phyloP scores from a whole-genome alignment of 495 filamentous ascomycete genomes.

The Cercophora sp. region DNA sequence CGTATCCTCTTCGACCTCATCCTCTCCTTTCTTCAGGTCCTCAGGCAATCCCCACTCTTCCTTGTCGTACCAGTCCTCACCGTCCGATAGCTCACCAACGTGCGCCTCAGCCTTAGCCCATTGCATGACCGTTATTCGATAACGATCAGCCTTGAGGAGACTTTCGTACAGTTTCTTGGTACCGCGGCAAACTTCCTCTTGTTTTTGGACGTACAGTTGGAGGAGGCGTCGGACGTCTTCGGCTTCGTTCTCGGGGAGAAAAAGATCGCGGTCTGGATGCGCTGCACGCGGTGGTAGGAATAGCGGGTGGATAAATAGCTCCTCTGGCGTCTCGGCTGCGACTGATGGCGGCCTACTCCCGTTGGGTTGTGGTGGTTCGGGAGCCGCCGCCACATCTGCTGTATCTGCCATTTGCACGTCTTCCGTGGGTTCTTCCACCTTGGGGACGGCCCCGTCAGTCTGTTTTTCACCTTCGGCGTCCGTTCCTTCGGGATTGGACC shows the following conservation, averaged over 20 bases:
- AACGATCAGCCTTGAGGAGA: conserved; percentile 70
- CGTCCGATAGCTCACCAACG: conserved; percentile 77
- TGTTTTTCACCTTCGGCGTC: not conserved
- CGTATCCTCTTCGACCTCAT: conserved; percentile 83
- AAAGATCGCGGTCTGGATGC: conserved; percentile 72
- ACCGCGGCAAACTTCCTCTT: conserved; percentile 88
- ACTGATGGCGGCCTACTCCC: not conserved
- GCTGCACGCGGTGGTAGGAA: conserved; percentile 70
- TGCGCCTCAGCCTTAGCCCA: conserved; percentile 90
- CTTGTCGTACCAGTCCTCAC: conserved; percentile 93
- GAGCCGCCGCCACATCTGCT: conserved; percentile 1
- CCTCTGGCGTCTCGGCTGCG: conserved; percentile 32
- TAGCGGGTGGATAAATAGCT: conserved; percentile 70
- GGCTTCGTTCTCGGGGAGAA: conserved; percentile 76
- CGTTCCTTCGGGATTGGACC: not conserved
- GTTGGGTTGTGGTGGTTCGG: not conserved
- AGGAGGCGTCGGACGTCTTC: conserved; percentile 83
- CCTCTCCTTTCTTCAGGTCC: conserved; percentile 83
- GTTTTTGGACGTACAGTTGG: conserved; percentile 85
- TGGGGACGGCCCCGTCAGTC: not conserved
- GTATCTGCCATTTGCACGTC: conserved; percentile 49
- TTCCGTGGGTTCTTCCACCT: conserved; percentile 34
- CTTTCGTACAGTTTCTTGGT: conserved; percentile 70
- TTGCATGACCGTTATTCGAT: conserved; percentile 72
- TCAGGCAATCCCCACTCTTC: conserved; percentile 83